Conservation (phyloP, 2,329 filamentous ascomycete genomes). For the Phoma sp. region DNA sequence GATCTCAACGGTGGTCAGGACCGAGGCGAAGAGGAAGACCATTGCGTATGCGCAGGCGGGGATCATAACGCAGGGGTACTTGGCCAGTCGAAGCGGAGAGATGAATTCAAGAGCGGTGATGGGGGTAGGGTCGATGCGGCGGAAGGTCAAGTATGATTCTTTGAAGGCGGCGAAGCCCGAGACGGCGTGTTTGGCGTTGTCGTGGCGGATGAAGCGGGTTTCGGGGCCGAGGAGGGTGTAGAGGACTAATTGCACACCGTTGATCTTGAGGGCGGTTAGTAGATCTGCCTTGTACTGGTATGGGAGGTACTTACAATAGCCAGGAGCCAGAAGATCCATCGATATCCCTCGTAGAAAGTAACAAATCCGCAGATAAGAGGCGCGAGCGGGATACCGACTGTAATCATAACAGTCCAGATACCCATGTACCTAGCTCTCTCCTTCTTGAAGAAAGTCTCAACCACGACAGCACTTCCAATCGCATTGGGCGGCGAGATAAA, state of each 20-base stretch:
- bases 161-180: slow-evolving; percentile 49
- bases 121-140: slow-evolving; percentile 60
- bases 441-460: slow-evolving; percentile 63
- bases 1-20: slow-evolving; percentile 64
- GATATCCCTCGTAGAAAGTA: slow-evolving; percentile 58
- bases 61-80: slow-evolving; percentile 56
- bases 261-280: slow-evolving; percentile 49
- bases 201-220: slow-evolving; percentile 59
- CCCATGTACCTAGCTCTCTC: slow-evolving; percentile 63
- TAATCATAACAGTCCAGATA: slow-evolving; percentile 62
- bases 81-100: slow-evolving; percentile 56
- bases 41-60: slow-evolving; percentile 62
- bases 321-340: slow-evolving; percentile 65
- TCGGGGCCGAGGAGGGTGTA: slow-evolving; percentile 60
- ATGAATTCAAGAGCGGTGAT: slow-evolving; percentile 59
- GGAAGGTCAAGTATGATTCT: slow-evolving; percentile 53
- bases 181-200: slow-evolving; percentile 39
- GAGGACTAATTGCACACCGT: slow-evolving; percentile 61
- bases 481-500: slow-evolving; percentile 62
- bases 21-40: slow-evolving; percentile 61
- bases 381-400: slow-evolving; percentile 54
- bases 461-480: slow-evolving; percentile 63
- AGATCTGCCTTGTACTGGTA: not conserved
- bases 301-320: slow-evolving; percentile 54
- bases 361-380: slow-evolving; percentile 55